Evolutionary conservation across 805 yeast genomes (phyloP).

Genomic region (Yarrowia divulgata): DNA sequence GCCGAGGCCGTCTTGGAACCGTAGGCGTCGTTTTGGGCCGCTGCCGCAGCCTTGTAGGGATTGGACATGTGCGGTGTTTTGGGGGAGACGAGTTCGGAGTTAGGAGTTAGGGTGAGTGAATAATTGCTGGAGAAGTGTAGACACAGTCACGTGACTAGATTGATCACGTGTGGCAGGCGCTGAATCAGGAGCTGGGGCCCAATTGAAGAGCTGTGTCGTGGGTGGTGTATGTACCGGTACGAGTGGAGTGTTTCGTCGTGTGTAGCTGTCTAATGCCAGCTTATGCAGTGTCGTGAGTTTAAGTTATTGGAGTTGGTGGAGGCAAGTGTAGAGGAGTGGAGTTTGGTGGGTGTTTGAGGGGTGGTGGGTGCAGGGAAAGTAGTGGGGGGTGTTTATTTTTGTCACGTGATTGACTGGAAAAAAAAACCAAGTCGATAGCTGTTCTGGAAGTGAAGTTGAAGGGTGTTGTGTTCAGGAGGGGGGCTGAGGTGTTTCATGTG

Average conservation of each 20-base stretch:
- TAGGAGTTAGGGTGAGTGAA: background rate
- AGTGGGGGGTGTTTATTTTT: too few species aligned
- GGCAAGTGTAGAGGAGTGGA: background rate
- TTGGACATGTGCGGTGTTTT: constrained; percentile 26
- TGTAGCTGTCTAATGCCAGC: background rate
- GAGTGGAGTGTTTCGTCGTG: background rate
- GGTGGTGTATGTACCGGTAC: too few species aligned
- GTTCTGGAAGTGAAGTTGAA: too few species aligned
- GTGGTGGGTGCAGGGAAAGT: background rate
- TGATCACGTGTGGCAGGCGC: too few species aligned
- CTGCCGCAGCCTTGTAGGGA: constrained; percentile 39
- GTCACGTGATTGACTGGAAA: too few species aligned
- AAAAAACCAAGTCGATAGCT: too few species aligned
- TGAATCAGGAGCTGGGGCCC: too few species aligned
- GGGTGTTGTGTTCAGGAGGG: background rate
- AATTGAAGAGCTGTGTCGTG: too few species aligned
- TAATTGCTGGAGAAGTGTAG: too few species aligned
- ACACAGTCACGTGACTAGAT: background rate
- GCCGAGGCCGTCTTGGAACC: constrained; percentile 6
- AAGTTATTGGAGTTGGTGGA: background rate
- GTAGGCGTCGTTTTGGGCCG: constrained; percentile 37
- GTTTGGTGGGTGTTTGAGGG: background rate
- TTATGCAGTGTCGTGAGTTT: background rate
- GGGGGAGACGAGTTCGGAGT: too few species aligned
- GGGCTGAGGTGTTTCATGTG: background rate